Evolutionary conservation across 768 basidiomycete genomes (phyloP).

Genomic region (Gymnopilus junonius): DNA sequence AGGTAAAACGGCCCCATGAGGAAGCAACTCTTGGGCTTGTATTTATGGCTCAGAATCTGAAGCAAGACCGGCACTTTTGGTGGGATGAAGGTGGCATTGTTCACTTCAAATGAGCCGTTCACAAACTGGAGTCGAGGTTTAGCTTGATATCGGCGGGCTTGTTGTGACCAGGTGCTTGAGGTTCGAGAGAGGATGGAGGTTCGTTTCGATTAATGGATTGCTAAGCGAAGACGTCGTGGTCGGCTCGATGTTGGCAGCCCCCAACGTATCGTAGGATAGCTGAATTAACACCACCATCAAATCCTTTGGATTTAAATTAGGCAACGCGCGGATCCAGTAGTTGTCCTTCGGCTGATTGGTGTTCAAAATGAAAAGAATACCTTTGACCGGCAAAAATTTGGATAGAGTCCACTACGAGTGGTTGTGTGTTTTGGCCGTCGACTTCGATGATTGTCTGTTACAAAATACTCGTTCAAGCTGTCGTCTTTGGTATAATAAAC

Average conservation of each 20-base stretch:
- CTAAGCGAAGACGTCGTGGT: conserved; percentile 32
- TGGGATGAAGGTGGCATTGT: conserved; percentile 37
- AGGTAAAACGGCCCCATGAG: conserved; percentile 46
- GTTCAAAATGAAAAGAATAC: conserved; percentile 46
- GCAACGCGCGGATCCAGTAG: conserved; percentile 49
- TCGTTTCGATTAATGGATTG: conserved; percentile 39
- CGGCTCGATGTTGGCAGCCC: conserved; percentile 42
- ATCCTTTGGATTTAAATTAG: conserved; percentile 27
- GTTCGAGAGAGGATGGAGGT: conserved; percentile 36
- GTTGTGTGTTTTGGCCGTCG: conserved; percentile 42
- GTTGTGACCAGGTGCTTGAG: conserved; percentile 33
- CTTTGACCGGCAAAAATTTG: conserved; percentile 41
- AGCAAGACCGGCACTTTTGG: conserved; percentile 49
- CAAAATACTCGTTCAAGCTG: background rate
- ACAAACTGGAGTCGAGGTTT: conserved; percentile 31
- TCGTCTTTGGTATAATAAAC: background rate
- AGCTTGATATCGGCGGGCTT: conserved; percentile 45
- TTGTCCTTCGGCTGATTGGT: conserved; percentile 41
- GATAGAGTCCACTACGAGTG: conserved; percentile 42
- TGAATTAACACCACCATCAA: conserved; percentile 48
- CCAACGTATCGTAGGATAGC: conserved; percentile 57
- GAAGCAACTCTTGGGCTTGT: conserved; percentile 40
- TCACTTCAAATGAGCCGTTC: conserved; percentile 31
- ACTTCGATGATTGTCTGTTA: conserved; percentile 42
- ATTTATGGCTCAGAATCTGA: conserved; percentile 46